A percentile compares a stretch with the other conserved stretches of the same genome.
phyloP scores from a whole-genome alignment of 768 basidiomycete species.

The Hemileccinum rubropunctum region DNA sequence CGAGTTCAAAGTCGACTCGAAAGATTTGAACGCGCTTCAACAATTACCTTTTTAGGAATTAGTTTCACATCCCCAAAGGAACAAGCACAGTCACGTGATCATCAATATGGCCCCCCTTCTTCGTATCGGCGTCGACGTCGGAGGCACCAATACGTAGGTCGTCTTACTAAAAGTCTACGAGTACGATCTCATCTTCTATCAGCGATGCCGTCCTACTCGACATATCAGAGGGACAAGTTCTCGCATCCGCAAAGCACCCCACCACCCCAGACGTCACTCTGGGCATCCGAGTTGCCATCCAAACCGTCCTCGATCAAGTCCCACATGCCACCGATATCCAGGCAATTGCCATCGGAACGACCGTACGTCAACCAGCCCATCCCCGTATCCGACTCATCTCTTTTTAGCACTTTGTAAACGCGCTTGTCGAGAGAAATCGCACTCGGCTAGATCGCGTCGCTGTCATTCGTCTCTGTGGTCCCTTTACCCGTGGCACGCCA shows the following conservation, averaged over 20 bases:
- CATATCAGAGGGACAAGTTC: constrained; percentile 12
- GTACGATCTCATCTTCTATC: background rate
- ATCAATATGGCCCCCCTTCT: background rate
- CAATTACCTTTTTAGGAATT: constrained; percentile 1
- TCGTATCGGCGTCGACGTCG: constrained; percentile 35
- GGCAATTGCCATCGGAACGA: constrained; percentile 60
- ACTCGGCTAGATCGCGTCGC: constrained; percentile 56
- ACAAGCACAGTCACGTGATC: background rate
- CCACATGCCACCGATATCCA: constrained; percentile 38
- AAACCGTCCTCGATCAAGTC: constrained; percentile 40
- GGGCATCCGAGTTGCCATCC: constrained; percentile 55
- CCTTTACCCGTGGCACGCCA: constrained; percentile 56
- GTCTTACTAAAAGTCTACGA: too few species aligned
- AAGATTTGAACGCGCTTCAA: constrained; percentile 1
- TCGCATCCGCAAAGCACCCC: constrained; percentile 42
- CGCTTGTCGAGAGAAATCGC: constrained; percentile 56
- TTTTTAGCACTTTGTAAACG: constrained; percentile 52
- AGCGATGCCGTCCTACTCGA: constrained; percentile 35
- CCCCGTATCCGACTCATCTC: background rate
- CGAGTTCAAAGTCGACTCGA: too few species aligned
- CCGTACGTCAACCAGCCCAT: constrained; percentile 31
- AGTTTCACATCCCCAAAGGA: background rate
- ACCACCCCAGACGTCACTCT: constrained; percentile 58
- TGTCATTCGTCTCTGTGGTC: constrained; percentile 60
- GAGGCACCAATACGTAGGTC: constrained; percentile 34